Percentiles rank a stretch among this genome's conserved stretches.
These are phyloP conservation scores for Xerocomus amazonicus DNA, from an alignment of 1,284 basidiomycete species.

Conservation along the genomic window DNA sequence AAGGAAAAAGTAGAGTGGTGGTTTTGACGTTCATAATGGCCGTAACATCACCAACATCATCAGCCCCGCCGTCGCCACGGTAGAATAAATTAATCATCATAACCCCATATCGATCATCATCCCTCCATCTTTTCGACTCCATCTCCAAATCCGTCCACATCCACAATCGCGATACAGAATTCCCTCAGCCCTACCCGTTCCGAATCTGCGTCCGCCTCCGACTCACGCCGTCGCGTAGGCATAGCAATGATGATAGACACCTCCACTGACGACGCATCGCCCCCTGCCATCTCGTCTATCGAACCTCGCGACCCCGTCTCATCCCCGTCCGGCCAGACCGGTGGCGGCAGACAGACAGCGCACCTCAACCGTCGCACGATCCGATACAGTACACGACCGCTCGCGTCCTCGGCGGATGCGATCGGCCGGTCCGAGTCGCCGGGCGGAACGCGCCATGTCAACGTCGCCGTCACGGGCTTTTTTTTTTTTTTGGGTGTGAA, in stretches of 20 bases:
- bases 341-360: not conserved
- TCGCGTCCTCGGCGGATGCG: not conserved
- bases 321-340: not conserved
- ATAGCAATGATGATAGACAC: slow-evolving; percentile 43
- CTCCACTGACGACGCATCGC: slow-evolving; percentile 27
- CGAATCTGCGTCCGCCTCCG: no score
- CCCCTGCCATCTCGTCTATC: slow-evolving; percentile 7
- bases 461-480: slow-evolving; percentile 23
- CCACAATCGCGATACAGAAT: slow-evolving; percentile 26
- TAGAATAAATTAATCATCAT: no score
- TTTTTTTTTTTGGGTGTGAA: no score
- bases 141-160: not conserved
- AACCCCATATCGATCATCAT: not conserved
- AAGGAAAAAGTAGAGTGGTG: no score
- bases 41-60: no score
- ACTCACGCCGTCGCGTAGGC: slow-evolving; percentile 31
- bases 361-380: no score
- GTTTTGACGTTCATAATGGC: no score
- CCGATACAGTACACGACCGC: no score
- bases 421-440: not conserved
- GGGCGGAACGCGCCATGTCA: slow-evolving; percentile 4
- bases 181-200: slow-evolving; percentile 18
- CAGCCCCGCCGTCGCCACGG: no score
- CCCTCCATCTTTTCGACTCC: not conserved
- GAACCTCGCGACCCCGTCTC: not conserved